Conservation (phyloP, 2,329 filamentous ascomycete genomes). For the Didymellaceae sp. region DNA sequence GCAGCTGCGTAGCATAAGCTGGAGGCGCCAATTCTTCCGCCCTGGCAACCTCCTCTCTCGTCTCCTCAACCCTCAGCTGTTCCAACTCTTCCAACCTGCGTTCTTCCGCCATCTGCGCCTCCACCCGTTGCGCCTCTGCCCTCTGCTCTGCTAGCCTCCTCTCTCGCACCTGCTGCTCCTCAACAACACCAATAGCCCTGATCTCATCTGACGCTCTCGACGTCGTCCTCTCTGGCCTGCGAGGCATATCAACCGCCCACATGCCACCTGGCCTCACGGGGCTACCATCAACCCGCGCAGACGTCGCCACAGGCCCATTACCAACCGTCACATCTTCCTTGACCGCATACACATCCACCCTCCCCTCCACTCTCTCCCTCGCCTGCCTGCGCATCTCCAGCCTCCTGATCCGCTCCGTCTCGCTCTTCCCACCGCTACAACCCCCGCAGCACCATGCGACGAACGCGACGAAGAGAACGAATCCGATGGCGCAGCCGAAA, state of each 20-base stretch:
- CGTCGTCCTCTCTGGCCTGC: neutral
- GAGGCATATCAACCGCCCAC: neutral
- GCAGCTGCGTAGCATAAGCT: constrained; percentile 10
- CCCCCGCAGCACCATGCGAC: constrained; percentile 2
- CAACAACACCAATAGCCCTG: neutral
- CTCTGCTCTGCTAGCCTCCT: neutral
- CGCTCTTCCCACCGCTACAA: neutral
- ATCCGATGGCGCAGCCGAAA: neutral
- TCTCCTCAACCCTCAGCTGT: neutral
- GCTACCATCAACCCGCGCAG: neutral
- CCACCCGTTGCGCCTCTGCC: neutral
- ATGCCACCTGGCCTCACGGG: neutral
- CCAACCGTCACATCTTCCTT: constrained; percentile 1
- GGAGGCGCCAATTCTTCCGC: neutral
- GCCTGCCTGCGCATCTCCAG: neutral
- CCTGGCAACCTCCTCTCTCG: neutral
- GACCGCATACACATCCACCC: constrained; percentile 1
- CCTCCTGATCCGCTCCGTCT: constrained; percentile 1
- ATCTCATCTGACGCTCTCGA: neutral
- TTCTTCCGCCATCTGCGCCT: neutral
- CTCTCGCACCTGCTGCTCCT: neutral
- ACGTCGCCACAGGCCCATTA: constrained; percentile 2
- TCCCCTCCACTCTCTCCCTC: neutral
- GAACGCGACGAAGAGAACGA: neutral
- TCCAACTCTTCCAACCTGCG: neutral